phyloP scores from a whole-genome alignment of 306 rosid species.

The Sechiopsis laciniata region DNA sequence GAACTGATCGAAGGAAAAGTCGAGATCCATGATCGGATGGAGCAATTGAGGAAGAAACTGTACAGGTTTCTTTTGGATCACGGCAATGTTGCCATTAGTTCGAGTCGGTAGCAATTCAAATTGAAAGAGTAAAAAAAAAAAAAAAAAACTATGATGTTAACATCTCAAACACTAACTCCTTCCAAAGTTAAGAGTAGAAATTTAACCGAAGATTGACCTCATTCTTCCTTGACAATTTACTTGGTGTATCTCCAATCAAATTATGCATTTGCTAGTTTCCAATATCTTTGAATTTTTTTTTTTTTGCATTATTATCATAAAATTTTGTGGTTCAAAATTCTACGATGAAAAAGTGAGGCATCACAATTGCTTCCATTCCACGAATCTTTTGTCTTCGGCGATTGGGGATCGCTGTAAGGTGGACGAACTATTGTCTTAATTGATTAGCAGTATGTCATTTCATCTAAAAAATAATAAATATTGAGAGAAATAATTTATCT shows the following conservation, averaged over 20 bases:
- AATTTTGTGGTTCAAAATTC: too few relatives aligned
- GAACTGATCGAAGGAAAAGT: slow-evolving; percentile 29
- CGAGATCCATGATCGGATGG: slow-evolving; percentile 38
- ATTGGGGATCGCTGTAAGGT: too few relatives aligned
- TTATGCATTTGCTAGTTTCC: too few relatives aligned
- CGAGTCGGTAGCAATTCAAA: not conserved
- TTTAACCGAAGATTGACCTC: not conserved
- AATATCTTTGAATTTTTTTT: too few relatives aligned
- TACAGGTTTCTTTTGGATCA: slow-evolving; percentile 49
- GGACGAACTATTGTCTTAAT: too few relatives aligned
- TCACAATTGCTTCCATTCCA: too few relatives aligned
- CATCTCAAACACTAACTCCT: not conserved
- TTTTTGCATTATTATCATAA: too few relatives aligned
- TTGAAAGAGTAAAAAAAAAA: not conserved
- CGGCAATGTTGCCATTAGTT: slow-evolving; percentile 1
- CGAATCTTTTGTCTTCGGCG: too few relatives aligned
- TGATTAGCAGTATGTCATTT: too few relatives aligned
- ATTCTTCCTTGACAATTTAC: not conserved
- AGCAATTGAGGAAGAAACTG: slow-evolving; percentile 41
- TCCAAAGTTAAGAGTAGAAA: not conserved
- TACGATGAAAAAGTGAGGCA: too few relatives aligned
- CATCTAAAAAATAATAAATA: too few relatives aligned
- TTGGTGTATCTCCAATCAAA: not conserved
- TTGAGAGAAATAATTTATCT: too few relatives aligned
- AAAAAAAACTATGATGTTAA: not conserved